Evolutionary conservation across 805 yeast genomes (phyloP), one percentile per base, ranked within the genome.

Genomic region (Candida incommunis): DNA sequence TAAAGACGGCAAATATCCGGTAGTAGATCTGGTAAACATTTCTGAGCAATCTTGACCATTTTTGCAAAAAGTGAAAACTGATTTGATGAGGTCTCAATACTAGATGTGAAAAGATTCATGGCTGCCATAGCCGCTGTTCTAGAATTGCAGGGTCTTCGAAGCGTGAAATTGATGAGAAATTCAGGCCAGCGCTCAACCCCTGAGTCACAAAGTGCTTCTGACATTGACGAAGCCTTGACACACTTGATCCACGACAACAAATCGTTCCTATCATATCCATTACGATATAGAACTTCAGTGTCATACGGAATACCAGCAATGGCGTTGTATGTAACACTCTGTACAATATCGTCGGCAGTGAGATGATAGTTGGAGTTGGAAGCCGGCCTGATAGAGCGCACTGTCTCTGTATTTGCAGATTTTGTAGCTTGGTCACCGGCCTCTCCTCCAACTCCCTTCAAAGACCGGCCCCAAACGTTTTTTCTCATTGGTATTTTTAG

Each of bases 171-270:
- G 7, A 31, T 11, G 18, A 31, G n/a, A 16, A 31, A 31, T 31
- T 31, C 37, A 16, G 37, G 37, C 37, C 37, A 31, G 5, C 7
- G 5, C 27, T 9, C 27, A 25, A 25, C 27, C 13, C 11, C 7
- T 9, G 11, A 9, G 18, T 31, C 18, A 7, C 11, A n/a, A 31
- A 31, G 9, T 9, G 37, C 37, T 4, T 13, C 20, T 31, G 9
- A 11, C 37, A 31, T 31, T 13, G 37, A 9, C 13, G 13, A 7
- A 5, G 37, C 37, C 5, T 31, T 31, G 13, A 31, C n/a, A 31
- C 37, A 31, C n/a, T 11, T 4, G 18, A 31, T 18, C 58, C 58
- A 54, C 18, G 27, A 25, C 22, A 9, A 9, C 2, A 52, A 42
- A 37, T 47, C 49, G 3, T 29, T 31, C 3, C 21, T 23, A 18